Evolutionary conservation across 106 monocot species (phyloP), one percentile per base, ranked within the genome.

Genomic region (Posidonia australis): DNA sequence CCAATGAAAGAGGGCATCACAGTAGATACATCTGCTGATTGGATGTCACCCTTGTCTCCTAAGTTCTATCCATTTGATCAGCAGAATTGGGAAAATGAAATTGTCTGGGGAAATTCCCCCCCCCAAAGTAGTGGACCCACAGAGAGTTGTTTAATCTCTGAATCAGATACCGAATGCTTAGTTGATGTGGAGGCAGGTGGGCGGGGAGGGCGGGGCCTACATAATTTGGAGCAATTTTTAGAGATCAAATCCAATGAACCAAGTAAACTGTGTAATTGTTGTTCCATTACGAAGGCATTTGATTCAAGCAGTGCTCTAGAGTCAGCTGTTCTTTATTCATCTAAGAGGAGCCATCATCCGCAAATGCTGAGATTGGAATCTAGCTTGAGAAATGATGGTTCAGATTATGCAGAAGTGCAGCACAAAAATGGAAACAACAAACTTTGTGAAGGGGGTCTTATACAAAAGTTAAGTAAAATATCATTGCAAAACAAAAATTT

Each of bases 61-160:
- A 78, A 82, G 48, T 70, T 98, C 74, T 90, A 87, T 71, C 96
- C 96, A 67, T 74, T 98, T 73, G 87, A 87, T 79, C 87, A 98
- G 65, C 80, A 83, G 70, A 77, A 90, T 49, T 98, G 96, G 96
- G 96, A 98, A 76, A 68, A 87, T 60, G 72, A 60, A 67, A 98
- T 98, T 70, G 41, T 90, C 72, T 98, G 96, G 96, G 90, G 84
- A 52, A 87, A 90, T 75, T 98, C 96, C 72, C 87, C 96, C 24
- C 28, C 73, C 58, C 29, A 48, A 13, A 76, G 72, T 72, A 71
- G 76, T 63, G 70, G 36, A 43, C 58, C 44, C 7, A 74, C 74
- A 54, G 74, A 60, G 44, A 85, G 72, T 71, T 78, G 68, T 85
- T 62, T 74, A 36, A 54, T 70, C 46, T 81, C 79, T 73, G 90